Base-by-base conservation (phyloP, 163 green algal species). In the Chlorella variabilis region DNA sequence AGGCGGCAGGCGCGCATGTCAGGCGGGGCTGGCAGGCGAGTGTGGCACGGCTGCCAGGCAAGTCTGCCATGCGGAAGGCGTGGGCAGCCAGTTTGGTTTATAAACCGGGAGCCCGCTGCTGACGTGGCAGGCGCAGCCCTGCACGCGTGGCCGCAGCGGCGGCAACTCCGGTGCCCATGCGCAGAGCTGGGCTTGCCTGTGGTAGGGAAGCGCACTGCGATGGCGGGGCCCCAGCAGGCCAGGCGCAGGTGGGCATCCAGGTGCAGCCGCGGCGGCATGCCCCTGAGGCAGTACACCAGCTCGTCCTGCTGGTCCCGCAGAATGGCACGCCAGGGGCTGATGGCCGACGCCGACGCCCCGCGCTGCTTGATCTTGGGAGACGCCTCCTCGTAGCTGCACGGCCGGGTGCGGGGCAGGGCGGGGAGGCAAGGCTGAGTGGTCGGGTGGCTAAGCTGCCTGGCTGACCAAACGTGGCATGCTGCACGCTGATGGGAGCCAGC, bases 301-400 rank as follows among this genome's bases (percentile, higher is more conserved):
- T 81, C 75, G 59, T 81, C 75, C 0, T 36, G 23, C 1, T 56
- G 29, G 27, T 75, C 76, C 0, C 63, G 62, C 42, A 82, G 65
- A 45, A 45, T 56, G 45, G 31, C 48, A 2, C 76, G 76, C 62
- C 62, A 82, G 33, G 76, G 76, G 2, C 62, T 48, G 21, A 23
- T 38, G 15, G 33, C 33, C 0, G 58, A 17, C 0, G 29, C 34
- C 29, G 59, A 13, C 62, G 25, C 6, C 31, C 34, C 33, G 20
- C 59, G 61, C 41, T 49, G 75, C 75, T 74, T 81, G 21, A 54
- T 49, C 76, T 76, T 75, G 34, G 76, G 76, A 9, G 62, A 82
- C 1, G 45, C 45, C 62, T 75, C 45, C 48, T 82, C 76, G 36
- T 81, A 71, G 75, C 59, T 71, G 75, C 75, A 71, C n/a, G 45